Evolutionary conservation across 371 early-diverging fungal species (phyloP), one percentile per base, ranked within the genome.

Genomic region (Fennellomyces sp.): DNA sequence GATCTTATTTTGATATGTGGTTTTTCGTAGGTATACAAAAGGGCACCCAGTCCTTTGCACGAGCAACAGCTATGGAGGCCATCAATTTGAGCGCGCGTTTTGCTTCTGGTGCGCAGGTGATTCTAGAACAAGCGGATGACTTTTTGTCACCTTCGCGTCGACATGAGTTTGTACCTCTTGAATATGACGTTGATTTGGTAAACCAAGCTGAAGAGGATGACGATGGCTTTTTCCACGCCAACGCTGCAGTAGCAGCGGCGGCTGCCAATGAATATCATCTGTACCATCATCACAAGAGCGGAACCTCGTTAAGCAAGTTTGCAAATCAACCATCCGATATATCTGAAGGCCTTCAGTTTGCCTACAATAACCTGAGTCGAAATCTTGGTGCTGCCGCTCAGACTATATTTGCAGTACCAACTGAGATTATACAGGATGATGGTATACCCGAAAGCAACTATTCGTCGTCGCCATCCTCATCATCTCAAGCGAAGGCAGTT

Each of bases 41-140:
- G 28, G 97, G 97, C 3, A 90, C 92, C 0, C 84, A 88, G 49
- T 91, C 95, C 0, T 97, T 97, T 82, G 92, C 93, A 3, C 80
- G 88, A 48, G 88, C 94, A 0, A 92, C 97, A 0, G 92, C 97
- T 0, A 81, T 92, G 73, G 98, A 97, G 66, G 91, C 95, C 0
- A 85, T 98, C 58, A 88, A 91, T 60, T 66, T 98, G 10, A 93
- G 95, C 3, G 88, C 96, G 5, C 85, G 89, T 51, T 70, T 97
- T 2, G 95, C 97, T 0, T 89, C 93, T n/a, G 94, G 94, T 2
- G 91, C 98, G 0, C 94, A 96, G 61, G 88, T 88, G 1, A 69
- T 97, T 23, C 72, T 98, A 21, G 97, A 98, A 66, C 91, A 91
- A 39, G 96, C 97, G 0, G 95, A 96, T 60, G 92, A 90, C 10